These are phyloP conservation scores for Aspergillus ustus DNA, from an alignment of 2,329 filamentous ascomycete genomes.

Conservation along the genomic window DNA sequence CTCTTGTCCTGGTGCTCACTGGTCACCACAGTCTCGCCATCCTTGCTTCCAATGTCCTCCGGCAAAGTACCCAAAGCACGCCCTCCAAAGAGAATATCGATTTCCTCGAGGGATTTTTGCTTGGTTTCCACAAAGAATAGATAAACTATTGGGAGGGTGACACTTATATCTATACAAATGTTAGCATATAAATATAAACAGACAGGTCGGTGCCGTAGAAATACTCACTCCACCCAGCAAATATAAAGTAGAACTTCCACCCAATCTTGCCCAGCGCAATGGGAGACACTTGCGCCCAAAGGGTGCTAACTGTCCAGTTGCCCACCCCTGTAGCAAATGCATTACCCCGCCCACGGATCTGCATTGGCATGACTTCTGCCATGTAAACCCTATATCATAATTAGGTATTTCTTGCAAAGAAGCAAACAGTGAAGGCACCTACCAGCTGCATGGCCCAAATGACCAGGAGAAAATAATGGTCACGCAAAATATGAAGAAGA, in stretches of 20 bases:
- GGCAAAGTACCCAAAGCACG: conserved; percentile 54
- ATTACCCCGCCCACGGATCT: conserved; percentile 64
- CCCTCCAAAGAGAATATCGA: conserved; percentile 62
- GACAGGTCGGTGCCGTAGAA: background rate
- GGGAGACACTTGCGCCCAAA: conserved; percentile 64
- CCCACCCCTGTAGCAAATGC: conserved; percentile 63
- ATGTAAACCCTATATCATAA: conserved; percentile 63
- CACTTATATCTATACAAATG: conserved; percentile 32
- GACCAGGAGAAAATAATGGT: conserved; percentile 64
- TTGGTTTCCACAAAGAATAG: conserved; percentile 61
- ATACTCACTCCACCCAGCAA: conserved; percentile 56
- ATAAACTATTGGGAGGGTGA: conserved; percentile 52
- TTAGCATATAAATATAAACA: background rate
- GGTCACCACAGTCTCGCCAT: background rate
- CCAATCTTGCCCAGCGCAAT: conserved; percentile 54
- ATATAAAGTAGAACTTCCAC: conserved; percentile 64
- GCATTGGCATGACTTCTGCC: conserved; percentile 69
- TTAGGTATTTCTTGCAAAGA: background rate
- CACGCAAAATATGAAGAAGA: conserved; percentile 69
- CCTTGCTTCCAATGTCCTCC: background rate
- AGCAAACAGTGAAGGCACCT: conserved; percentile 1
- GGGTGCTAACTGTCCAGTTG: conserved; percentile 63
- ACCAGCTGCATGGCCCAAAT: conserved; percentile 56
- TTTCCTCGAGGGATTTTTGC: conserved; percentile 60
- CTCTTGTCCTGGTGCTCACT: background rate